Evolutionary conservation across 2,329 filamentous ascomycete genomes (phyloP).

Genomic region (Fusarium sp.): DNA sequence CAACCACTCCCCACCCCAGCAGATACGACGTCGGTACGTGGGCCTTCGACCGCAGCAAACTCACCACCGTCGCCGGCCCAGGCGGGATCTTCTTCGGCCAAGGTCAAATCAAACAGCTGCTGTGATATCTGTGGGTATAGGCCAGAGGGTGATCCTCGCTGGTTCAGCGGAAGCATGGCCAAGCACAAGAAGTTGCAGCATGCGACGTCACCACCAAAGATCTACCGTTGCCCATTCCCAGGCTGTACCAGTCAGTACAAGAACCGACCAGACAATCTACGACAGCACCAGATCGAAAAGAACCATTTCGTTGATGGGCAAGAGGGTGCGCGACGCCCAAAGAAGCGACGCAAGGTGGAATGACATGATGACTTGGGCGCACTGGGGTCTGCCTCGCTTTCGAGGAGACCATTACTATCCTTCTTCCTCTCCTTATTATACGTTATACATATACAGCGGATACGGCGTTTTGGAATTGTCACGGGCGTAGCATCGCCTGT

Average conservation of each 20-base stretch:
- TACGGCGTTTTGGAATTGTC: conserved; percentile 29
- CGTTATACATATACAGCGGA: conserved; percentile 11
- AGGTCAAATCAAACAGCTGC: conserved; percentile 57
- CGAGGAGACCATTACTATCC: not conserved
- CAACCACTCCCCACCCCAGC: conserved; percentile 40
- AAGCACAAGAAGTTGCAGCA: conserved; percentile 69
- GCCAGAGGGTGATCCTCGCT: conserved; percentile 67
- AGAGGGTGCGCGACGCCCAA: conserved; percentile 51
- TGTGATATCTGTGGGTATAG: conserved; percentile 67
- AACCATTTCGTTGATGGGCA: conserved; percentile 63
- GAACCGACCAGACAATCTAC: conserved; percentile 66
- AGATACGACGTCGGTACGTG: conserved; percentile 31
- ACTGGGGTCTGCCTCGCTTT: not conserved
- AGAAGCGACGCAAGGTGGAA: conserved; percentile 61
- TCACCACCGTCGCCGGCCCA: conserved; percentile 40
- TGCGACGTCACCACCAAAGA: conserved; percentile 59
- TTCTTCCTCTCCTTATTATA: conserved; percentile 1
- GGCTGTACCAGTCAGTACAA: conserved; percentile 67
- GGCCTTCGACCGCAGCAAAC: conserved; percentile 37
- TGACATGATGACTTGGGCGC: conserved; percentile 1
- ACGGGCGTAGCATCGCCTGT: conserved; percentile 7
- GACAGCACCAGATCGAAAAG: conserved; percentile 68
- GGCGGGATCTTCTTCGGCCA: conserved; percentile 36
- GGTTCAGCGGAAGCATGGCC: conserved; percentile 69
- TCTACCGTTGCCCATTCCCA: conserved; percentile 65